Base-by-base conservation (phyloP, 306 rosid species). In the Cucurbita pepo region DNA sequence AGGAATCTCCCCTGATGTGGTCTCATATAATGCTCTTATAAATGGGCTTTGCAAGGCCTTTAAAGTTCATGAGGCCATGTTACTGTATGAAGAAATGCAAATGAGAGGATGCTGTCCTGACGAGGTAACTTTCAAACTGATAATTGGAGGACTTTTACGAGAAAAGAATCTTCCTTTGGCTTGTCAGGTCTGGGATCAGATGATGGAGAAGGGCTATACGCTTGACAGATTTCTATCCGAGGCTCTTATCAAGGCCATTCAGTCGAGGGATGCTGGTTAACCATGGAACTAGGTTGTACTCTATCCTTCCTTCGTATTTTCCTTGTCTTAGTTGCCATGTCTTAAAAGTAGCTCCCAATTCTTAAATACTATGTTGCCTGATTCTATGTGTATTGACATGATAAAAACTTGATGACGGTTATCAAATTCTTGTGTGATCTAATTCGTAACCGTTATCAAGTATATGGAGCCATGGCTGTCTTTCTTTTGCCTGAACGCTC, bases 151-250 rank as follows among this genome's bases (percentile, higher is more conserved):
- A 71, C 94, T 90, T 75, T 64, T 90, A 76, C 83, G 72, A 71
- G 95, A 75, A 74, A 85, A 85, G 38, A 85, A 76, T 77, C 79
- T 89, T 76, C 77, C 83, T 8, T 77, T 74, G 76, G 97, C 98
- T 48, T 86, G 90, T 77, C 83, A 80, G 75, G 83, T 93, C 78
- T 94, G 98, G 97, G 97, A 89, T 81, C 89, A 85, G 84, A 94
- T 90, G 96, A 94, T 94, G 98, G 98, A 94, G 84, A 89, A 85
- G 75, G 96, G 98, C 30, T 86, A 86, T 78, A 93, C 91, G 10
- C 97, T 94, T 76, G 96, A 87, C 70, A 69, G 76, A 51, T 79
- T 16, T 59, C 73, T 87, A 71, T 94, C 96, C 21, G 70, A 90
- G 77, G 76, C 85, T 71, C 86, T 94, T 65, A 75, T 87, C 71